These are phyloP conservation scores for Aristolochia californica DNA, from an alignment of 164 flowering plant species.

Conservation along the genomic window DNA sequence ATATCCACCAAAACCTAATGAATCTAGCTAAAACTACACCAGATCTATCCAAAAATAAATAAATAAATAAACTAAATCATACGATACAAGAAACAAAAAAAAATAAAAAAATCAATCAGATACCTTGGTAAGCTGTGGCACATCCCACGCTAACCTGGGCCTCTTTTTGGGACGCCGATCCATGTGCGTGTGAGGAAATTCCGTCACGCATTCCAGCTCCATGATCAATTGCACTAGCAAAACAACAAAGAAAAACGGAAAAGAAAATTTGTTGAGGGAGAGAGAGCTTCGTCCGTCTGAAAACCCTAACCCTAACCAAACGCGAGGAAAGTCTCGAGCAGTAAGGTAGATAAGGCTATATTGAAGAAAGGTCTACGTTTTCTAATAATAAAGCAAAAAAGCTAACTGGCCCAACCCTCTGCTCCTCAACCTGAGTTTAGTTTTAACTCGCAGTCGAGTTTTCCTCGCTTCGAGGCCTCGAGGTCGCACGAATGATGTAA, in stretches of 20 bases:
- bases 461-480: background rate
- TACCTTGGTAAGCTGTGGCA: constrained; percentile 37
- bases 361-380: background rate
- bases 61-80: background rate
- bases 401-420: background rate
- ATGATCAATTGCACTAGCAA: constrained; percentile 7
- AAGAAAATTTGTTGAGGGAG: background rate
- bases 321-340: constrained; percentile 1
- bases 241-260: background rate
- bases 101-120: background rate
- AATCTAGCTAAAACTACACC: background rate
- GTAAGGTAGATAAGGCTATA: background rate
- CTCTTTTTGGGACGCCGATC: constrained; percentile 69
- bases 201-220: constrained; percentile 32
- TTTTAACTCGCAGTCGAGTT: background rate
- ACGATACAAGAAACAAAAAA: background rate
- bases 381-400: background rate
- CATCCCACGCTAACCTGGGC: constrained; percentile 52
- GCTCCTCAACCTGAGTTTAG: background rate
- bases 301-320: constrained; percentile 18
- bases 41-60: background rate
- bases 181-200: constrained; percentile 33
- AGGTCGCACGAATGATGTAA: too few relatives aligned
- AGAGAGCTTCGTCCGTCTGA: background rate
- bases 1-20: too few relatives aligned